phyloP scores from a whole-genome alignment of 2,329 filamentous ascomycete species.

The Cladosporium sp. region DNA sequence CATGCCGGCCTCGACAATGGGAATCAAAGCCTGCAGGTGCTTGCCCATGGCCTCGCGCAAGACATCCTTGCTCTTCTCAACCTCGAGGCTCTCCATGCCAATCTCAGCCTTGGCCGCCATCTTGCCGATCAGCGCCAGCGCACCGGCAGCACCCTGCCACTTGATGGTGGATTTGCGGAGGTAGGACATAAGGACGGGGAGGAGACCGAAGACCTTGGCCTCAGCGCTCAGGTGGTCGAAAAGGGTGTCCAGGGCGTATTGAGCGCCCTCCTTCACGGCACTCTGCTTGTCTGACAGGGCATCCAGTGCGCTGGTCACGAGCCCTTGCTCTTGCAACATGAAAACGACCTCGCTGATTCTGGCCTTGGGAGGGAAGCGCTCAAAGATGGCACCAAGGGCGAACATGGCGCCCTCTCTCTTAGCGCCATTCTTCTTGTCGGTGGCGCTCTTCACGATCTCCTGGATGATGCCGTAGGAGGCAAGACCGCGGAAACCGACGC shows the following conservation, averaged over 20 bases:
- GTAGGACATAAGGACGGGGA: slow-evolving; percentile 72
- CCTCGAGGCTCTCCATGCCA: slow-evolving; percentile 74
- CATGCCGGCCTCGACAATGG: slow-evolving; percentile 87
- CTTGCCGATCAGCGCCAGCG: slow-evolving; percentile 75
- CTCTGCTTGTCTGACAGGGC: slow-evolving; percentile 83
- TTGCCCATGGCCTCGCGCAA: slow-evolving; percentile 86
- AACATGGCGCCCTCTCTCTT: slow-evolving; percentile 91
- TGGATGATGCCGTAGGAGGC: slow-evolving; percentile 57
- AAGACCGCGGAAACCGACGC: slow-evolving; percentile 60
- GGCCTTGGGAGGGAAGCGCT: slow-evolving; percentile 75
- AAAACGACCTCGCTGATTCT: slow-evolving; percentile 76
- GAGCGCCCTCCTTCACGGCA: slow-evolving; percentile 83
- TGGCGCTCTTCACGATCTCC: slow-evolving; percentile 69
- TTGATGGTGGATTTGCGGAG: slow-evolving; percentile 81
- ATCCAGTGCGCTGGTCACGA: slow-evolving; percentile 72
- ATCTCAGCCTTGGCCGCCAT: slow-evolving; percentile 95
- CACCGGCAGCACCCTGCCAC: slow-evolving; percentile 94
- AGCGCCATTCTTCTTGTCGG: slow-evolving; percentile 87
- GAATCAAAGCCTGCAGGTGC: slow-evolving; percentile 80
- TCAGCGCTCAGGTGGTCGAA: slow-evolving; percentile 76
- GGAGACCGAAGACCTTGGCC: slow-evolving; percentile 73
- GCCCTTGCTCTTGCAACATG: slow-evolving; percentile 70
- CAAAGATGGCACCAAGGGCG: slow-evolving; percentile 86
- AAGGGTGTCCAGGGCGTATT: slow-evolving; percentile 88
- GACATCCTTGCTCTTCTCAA: slow-evolving; percentile 82